Base-by-base conservation (phyloP, 192 early-diverging fungal species). In the Coemansia sp. region DNA sequence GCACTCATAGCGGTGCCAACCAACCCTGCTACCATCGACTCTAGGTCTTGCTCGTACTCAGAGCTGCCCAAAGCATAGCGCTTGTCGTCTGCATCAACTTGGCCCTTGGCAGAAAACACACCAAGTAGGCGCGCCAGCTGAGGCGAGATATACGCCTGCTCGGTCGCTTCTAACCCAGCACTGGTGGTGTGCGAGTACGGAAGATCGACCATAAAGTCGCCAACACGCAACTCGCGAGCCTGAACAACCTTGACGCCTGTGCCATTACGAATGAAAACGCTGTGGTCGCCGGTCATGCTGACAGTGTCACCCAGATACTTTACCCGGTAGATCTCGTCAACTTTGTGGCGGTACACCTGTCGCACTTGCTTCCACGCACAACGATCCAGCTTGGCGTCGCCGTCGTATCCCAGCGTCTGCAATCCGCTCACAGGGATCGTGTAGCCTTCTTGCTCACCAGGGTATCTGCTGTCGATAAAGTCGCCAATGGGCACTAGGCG, bases 271-370 rank as follows among this genome's bases (percentile, higher is more conserved):
- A 82, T 70, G 62, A 82, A 82, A 28, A 82, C 79, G 67, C 79
- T 82, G 45, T 82, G 79, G 36, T 82, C 79, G 59, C 79, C 79
- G 1, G 79, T 82, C 37, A 75, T 82, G 24, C 79, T 70, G 14
- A 82, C 68, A 9, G 59, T 74, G 40, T 77, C 70, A 45, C 75
- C 79, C 57, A 77, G 39, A 23, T 73, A 82, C 23, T 63, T 59
- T 18, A 82, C 73, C 65, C 73, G 74, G 26, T 82, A 82, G 6
- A 82, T 62, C 60, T 76, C 74, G 57, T 73, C 60, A 24, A 82
- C 74, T 56, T 64, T 76, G 65, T 82, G 79, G 45, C 79, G 79
- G 20, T 82, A 82, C 14, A 82, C 79, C 63, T 77, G 74, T 7
- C 74, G 70, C 4, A 77, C 74, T 13, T 63, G 71, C 53, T 71